A percentile compares a stretch with the other conserved stretches of the same genome.
These are phyloP conservation scores for Paspalum notatum DNA, from an alignment of 176 grass and related monocot species.

Conservation along the genomic window DNA sequence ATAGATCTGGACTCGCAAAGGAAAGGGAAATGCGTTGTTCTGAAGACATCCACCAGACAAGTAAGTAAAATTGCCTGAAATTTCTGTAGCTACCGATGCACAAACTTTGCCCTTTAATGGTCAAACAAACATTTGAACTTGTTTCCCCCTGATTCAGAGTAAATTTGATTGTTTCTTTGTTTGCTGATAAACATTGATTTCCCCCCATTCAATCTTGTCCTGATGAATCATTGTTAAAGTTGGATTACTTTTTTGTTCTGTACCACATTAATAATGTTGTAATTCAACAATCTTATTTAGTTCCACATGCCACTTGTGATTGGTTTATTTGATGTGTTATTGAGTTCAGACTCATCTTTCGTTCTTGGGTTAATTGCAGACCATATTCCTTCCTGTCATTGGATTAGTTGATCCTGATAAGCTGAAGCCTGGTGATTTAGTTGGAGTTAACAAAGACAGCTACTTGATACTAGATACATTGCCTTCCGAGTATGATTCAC, in stretches of 20 bases:
- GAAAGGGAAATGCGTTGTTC: slow-evolving; percentile 93
- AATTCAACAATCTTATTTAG: neutral
- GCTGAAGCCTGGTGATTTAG: slow-evolving; percentile 89
- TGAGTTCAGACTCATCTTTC: neutral
- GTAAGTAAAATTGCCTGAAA: slow-evolving; percentile 28
- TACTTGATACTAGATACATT: slow-evolving; percentile 94
- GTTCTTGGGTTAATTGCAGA: slow-evolving; percentile 44
- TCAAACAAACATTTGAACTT: neutral
- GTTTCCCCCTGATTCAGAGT: too few relatives aligned
- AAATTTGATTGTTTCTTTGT: neutral
- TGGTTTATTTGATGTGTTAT: neutral
- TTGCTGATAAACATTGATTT: neutral
- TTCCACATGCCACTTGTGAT: neutral
- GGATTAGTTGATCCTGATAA: slow-evolving; percentile 91
- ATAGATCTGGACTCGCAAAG: slow-evolving; percentile 89
- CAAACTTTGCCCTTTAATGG: neutral
- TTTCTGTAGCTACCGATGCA: neutral
- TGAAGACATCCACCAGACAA: slow-evolving; percentile 83
- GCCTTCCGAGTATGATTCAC: slow-evolving; percentile 88
- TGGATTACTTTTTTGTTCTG: neutral
- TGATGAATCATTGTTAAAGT: neutral
- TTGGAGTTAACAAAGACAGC: slow-evolving; percentile 94
- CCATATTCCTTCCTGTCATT: slow-evolving; percentile 91
- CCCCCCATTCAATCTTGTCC: neutral
- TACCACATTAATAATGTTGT: neutral